Evolutionary conservation across 306 rosid genomes (phyloP), one percentile per base, ranked within the genome.

Genomic region (Hippophae rhamnoides): DNA sequence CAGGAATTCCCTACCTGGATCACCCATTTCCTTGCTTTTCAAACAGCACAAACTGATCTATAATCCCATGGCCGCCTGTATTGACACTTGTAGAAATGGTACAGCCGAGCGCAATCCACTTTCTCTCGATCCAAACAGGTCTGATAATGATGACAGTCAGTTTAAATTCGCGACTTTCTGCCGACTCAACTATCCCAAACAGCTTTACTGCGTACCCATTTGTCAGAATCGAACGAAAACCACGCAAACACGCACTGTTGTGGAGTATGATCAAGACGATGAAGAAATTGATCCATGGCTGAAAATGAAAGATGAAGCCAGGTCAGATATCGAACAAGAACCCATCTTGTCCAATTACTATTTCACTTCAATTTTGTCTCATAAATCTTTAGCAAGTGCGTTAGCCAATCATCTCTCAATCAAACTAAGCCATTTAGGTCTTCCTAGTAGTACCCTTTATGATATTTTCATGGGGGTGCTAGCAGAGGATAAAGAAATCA

Each of bases 291-390:
- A 86, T 68, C 54, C 83, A 7, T 90, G 98, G 98, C n/a, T 10
- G 56, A 8, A 41, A 60, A 83, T 89, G 76, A 72, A 62, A 25
- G 81, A 73, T 0, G 98, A 92, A 66, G 98, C 98, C 27, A 67
- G 65, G 3, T 31, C 51, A 2, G 98, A 81, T 53, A 76, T 85
- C 3, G 68, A 72, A 7, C 49, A 65, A 7, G 98, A 87, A 53
- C 95, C 98, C 13, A 73, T 85, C 45, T 65, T 92, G 68, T 72
- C 80, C 0, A 66, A 14, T 43, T 87, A 74, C 78, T 85, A 83
- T 56, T 40, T 51, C 49, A 54, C 41, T 12, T 87, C 86, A 0
- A 71, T 92, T 56, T 58, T 87, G 27, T 69, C 86, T 1, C 89
- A 87, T 13, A 11, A n/a, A 7, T 79, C 89, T 1, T 49, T 92